These are phyloP conservation scores for Arctostaphylos glauca DNA, from an alignment of 148 eudicot species.

Conservation along the genomic window DNA sequence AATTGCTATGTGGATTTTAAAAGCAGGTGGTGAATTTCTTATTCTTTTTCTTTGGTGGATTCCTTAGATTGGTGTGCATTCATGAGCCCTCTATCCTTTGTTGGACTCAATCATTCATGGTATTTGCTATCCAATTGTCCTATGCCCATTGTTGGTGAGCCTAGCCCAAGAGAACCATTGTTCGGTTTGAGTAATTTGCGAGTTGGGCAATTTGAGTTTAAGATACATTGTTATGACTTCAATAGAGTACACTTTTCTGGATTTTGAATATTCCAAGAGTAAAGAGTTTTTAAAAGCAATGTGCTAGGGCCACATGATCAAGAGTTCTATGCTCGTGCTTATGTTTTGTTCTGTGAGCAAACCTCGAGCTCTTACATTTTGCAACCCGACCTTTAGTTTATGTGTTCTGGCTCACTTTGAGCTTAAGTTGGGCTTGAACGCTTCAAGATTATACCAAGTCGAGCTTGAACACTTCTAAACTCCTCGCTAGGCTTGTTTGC, in stretches of 20 bases:
- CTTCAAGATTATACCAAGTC: neutral
- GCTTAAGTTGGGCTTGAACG: neutral
- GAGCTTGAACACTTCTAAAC: neutral
- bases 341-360: neutral
- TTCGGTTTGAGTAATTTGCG: neutral
- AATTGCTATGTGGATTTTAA: neutral
- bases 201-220: neutral
- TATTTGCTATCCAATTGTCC: neutral
- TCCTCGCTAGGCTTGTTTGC: neutral
- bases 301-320: neutral
- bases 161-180: neutral
- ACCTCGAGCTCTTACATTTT: neutral
- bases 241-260: neutral
- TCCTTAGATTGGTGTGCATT: neutral
- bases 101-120: neutral
- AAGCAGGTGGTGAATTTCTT: neutral
- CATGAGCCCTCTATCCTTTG: neutral
- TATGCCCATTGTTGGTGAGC: neutral
- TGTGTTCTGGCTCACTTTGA: neutral
- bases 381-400: neutral
- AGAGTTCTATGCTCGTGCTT: neutral
- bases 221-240: neutral
- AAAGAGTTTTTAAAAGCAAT: neutral
- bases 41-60: neutral
- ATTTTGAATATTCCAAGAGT: neutral